phyloP scores from a whole-genome alignment of 2,329 filamentous ascomycete species.

The Phialocephala subalpina region DNA sequence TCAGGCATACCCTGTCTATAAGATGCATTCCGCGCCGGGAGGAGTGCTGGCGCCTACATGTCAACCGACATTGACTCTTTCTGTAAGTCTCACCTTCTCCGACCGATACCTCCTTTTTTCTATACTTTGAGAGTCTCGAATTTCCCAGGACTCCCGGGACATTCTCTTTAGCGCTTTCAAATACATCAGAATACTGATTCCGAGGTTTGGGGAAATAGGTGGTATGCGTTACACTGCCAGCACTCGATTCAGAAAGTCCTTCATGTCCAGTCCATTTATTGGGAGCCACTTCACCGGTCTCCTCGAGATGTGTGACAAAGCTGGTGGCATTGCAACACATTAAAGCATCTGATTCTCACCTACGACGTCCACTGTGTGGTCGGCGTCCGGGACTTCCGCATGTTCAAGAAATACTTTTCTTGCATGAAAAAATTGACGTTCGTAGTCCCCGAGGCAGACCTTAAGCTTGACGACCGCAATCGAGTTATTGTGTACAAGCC shows the following conservation, averaged over 20 bases:
- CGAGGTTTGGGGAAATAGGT: too few relatives aligned
- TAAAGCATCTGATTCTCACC: not conserved
- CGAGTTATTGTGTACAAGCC: not conserved
- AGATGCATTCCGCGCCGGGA: not conserved
- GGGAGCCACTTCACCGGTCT: too few relatives aligned
- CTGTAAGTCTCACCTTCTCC: too few relatives aligned
- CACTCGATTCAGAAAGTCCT: too few relatives aligned
- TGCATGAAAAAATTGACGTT: not conserved
- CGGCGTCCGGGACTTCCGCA: not conserved
- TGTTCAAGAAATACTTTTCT: not conserved
- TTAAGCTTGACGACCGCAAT: not conserved
- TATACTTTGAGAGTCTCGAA: too few relatives aligned
- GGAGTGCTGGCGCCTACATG: not conserved
- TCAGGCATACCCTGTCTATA: not conserved
- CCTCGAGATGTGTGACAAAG: not conserved
- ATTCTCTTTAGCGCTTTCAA: too few relatives aligned
- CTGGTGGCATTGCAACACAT: too few relatives aligned
- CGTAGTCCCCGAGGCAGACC: not conserved
- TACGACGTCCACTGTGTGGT: not conserved
- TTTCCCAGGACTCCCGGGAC: too few relatives aligned
- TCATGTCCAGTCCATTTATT: too few relatives aligned
- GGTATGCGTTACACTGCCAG: not conserved
- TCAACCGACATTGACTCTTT: not conserved
- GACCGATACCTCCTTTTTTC: too few relatives aligned
- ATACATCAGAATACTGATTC: too few relatives aligned